Conservation (phyloP, 345 rosid species). For the Gossypium raimondii region DNA sequence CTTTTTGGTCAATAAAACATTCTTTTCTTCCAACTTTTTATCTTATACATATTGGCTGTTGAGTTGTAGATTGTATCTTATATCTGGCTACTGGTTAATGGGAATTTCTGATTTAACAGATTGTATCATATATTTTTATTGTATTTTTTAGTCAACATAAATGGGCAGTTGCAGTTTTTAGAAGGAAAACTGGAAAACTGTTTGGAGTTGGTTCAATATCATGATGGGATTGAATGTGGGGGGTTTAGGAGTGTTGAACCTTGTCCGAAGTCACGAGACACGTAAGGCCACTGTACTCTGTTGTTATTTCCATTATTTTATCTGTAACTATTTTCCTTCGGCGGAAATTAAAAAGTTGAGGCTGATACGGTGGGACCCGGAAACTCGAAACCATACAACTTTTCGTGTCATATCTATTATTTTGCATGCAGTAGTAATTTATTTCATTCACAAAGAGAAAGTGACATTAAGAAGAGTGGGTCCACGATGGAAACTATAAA, state of each 20-base stretch:
- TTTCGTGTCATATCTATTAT: neutral
- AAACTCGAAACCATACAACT: neutral
- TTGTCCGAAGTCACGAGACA: neutral
- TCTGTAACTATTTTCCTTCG: neutral
- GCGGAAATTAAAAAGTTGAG: neutral
- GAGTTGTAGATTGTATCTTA: neutral
- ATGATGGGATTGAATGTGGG: constrained; percentile 1
- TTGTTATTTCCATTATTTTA: neutral
- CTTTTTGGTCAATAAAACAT: constrained; percentile 8
- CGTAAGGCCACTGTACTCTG: neutral
- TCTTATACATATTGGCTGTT: neutral
- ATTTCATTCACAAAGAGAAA: neutral
- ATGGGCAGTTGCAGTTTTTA: neutral
- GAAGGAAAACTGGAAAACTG: neutral
- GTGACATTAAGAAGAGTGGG: neutral
- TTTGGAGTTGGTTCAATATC: neutral
- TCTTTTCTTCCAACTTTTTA: constrained; percentile 2
- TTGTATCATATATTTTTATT: neutral
- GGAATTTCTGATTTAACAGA: neutral
- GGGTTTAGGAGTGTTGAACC: neutral
- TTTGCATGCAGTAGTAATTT: neutral
- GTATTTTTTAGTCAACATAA: neutral
- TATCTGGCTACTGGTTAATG: neutral
- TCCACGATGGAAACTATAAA: no score
- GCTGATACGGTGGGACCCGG: neutral